Conservation (phyloP, 2,329 filamentous ascomycete species). For the Macrophomina pseudophaseolina region DNA sequence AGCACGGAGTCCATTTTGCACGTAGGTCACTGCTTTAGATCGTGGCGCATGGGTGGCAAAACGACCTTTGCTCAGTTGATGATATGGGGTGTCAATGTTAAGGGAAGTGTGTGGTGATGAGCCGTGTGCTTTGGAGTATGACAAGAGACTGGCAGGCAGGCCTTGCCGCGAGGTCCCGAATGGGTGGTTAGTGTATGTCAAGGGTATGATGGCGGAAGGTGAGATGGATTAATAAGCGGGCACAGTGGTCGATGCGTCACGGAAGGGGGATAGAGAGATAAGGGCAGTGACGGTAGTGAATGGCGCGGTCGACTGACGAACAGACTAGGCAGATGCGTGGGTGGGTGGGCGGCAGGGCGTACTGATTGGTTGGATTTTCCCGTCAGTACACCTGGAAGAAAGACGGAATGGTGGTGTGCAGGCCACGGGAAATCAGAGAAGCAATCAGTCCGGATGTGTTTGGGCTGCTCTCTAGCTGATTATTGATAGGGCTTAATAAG, state of each 20-base stretch:
- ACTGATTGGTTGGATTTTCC: conserved; percentile 4
- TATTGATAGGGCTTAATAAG: conserved; percentile 6
- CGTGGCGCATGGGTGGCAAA: too few species aligned
- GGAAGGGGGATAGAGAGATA: neutral
- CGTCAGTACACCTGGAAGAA: neutral
- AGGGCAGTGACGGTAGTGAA: neutral
- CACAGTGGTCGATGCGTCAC: neutral
- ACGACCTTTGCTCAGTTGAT: too few species aligned
- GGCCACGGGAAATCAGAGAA: neutral
- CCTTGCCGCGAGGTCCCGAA: conserved; percentile 9
- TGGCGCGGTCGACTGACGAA: neutral
- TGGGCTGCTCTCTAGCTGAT: neutral
- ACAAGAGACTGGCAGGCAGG: neutral
- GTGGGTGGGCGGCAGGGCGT: neutral
- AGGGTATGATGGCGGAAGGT: neutral
- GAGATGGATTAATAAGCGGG: neutral
- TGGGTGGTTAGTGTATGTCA: neutral
- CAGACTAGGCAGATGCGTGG: conserved; percentile 4
- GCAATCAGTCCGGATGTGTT: neutral
- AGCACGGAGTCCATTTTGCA: neutral
- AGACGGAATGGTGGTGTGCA: neutral
- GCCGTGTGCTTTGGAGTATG: neutral
- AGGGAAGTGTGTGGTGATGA: neutral
- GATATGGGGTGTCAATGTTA: neutral
- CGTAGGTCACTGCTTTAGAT: neutral